phyloP scores from a whole-genome alignment of 2,329 filamentous ascomycete species.

The Chrysoporthe austroafricana region DNA sequence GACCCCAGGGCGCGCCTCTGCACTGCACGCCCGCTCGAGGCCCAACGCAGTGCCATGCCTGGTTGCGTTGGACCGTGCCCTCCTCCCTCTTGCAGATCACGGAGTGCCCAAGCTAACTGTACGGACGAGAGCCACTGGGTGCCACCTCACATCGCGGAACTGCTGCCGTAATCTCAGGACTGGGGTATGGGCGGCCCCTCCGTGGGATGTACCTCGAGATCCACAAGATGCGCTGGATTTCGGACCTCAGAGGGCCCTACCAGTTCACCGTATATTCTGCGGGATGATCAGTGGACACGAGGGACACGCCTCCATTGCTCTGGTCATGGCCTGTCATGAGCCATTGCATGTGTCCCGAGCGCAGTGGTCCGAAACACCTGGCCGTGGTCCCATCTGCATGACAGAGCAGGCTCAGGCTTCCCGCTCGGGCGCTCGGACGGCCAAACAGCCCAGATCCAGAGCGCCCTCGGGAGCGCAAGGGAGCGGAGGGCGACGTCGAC shows the following conservation, averaged over 20 bases:
- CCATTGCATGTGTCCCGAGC: neutral
- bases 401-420: neutral
- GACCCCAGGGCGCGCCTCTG: neutral
- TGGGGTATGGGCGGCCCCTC: conserved; percentile 16
- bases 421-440: conserved; percentile 14
- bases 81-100: neutral
- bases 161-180: conserved; percentile 11
- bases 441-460: neutral
- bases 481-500: neutral
- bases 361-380: neutral
- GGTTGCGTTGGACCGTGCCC: neutral
- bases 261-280: conserved; percentile 17
- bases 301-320: neutral
- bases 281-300: neutral
- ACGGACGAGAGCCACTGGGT: conserved; percentile 12
- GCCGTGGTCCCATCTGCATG: neutral
- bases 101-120: neutral
- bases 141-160: conserved; percentile 21
- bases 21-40: neutral
- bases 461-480: neutral
- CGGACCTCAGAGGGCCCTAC: neutral
- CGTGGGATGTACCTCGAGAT: conserved; percentile 11
- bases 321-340: neutral
- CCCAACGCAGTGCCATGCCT: neutral
- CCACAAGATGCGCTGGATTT: conserved; percentile 17